Base-by-base conservation (phyloP, 148 eudicot genomes). In the Cornus florida region DNA sequence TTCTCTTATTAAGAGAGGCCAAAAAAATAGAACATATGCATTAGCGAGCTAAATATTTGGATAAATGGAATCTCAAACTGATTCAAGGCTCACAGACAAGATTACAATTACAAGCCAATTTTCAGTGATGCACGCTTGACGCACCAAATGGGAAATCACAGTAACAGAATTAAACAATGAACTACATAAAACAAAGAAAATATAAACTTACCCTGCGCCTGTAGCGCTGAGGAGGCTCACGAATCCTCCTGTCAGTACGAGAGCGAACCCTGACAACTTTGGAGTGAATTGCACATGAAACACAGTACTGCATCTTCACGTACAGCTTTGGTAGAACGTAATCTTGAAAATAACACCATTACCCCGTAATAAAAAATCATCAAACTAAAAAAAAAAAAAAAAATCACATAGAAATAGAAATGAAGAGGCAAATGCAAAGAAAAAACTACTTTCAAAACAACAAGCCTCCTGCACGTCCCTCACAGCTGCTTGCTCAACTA, bases 201-300 rank as follows among this genome's bases (percentile, higher is more conserved):
- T 10, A 5, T 10, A 46, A 28, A 28, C 80, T 72, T 77, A 91
- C 95, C 90, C 89, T 88, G 80, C 96, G 93, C 64, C 92, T 88
- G 87, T 89, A 92, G 23, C 93, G 89, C 82, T 82, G 85, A 65
- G 96, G 96, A 22, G 96, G 92, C 77, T 89, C 93, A 84, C 96
- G 93, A 74, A 70, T 84, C 84, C 96, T 92, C 88, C 96, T 87
- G 76, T 90, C 81, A 82, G 87, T 84, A 19, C 84, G 79, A 24
- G 96, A 92, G 4, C 93, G 83, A 39, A 92, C 96, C 86, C 96
- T 87, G 64, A 92, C 96, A 7, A 90, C 92, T 31, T 90, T 90
- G 43, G 92, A 89, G 90, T 92, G 96, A 80, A 92, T 92, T 22
- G 96, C 96, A 85, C 96, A 92, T 0, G 93, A 90, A 14, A 92